A percentile compares a stretch with the other conserved stretches of the same genome.
These are phyloP conservation scores for Agaricus bisporus DNA, from an alignment of 768 basidiomycete species.

Conservation along the genomic window DNA sequence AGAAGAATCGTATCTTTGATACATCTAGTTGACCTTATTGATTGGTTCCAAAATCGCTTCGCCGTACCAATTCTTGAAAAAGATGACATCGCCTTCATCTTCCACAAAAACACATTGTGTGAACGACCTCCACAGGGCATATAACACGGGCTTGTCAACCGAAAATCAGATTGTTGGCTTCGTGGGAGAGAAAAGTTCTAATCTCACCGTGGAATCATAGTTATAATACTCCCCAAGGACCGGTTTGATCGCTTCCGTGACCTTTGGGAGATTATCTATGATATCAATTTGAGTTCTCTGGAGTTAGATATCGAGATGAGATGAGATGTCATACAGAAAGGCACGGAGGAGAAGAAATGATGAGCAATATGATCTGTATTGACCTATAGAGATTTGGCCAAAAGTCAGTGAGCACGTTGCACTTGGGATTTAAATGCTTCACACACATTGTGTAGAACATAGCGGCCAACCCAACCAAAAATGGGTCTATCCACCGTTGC, in stretches of 20 bases:
- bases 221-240: slow-evolving; percentile 52
- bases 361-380: slow-evolving; percentile 50
- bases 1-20: no score
- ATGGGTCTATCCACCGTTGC: slow-evolving; percentile 56
- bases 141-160: slow-evolving; percentile 26
- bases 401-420: neutral
- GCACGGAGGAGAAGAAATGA: slow-evolving; percentile 52
- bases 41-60: slow-evolving; percentile 24
- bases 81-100: slow-evolving; percentile 46
- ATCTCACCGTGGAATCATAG: slow-evolving; percentile 48
- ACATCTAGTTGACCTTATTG: no score
- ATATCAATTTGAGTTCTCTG: neutral
- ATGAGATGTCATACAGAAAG: slow-evolving; percentile 43
- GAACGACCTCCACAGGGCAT: slow-evolving; percentile 53
- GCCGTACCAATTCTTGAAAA: slow-evolving; percentile 48
- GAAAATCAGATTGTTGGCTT: neutral
- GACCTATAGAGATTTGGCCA: slow-evolving; percentile 22
- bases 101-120: slow-evolving; percentile 56
- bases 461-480: slow-evolving; percentile 52
- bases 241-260: slow-evolving; percentile 39
- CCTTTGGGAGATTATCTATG: slow-evolving; percentile 41
- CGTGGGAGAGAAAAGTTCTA: neutral
- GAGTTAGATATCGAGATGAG: neutral
- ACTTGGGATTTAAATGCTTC: neutral
- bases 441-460: slow-evolving; percentile 49